Evolutionary conservation across 2,329 filamentous ascomycete genomes (phyloP), one percentile per base, ranked within the genome.

Genomic region (Pestalotiopsis sp.): DNA sequence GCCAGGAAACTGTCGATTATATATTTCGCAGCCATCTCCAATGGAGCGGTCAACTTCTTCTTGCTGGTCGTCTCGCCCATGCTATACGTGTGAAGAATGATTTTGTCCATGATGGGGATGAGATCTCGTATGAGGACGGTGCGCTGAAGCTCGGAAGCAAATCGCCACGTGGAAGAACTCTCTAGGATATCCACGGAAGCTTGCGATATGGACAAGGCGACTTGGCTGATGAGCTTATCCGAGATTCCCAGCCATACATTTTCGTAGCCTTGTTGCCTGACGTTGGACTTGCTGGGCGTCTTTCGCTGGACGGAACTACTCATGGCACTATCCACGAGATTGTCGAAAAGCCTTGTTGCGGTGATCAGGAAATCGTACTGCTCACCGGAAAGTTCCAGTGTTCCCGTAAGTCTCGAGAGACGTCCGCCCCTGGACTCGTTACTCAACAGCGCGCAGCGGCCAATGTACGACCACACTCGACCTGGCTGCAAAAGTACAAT

Each of bases 401-500:
- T 91, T n/a, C 93, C 93, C 2, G 97, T 88, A 65, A 98, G 90
- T 64, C 90, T 90, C 52, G 91, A 89, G 70, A 99, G 86, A 70
- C 92, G 91, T 12, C 94, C 93, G 14, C 91, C 91, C 71, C 91
- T 91, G 11, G 93, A 91, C 72, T 94, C 91, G 5, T 90, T 88
- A 73, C 92, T 92, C 60, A 99, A 85, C 20, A 99, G 83, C 71
- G 91, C 90, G 78, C 93, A 97, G 68, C 93, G 90, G 3, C 91
- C 90, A 74, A 99, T 87, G 77, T 95, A 93, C 3, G 95, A 94
- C 95, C 96, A 98, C 5, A 97, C 90, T 69, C 95, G 87, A 68
- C 92, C 92, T 0, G 96, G 95, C 65, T 92, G 89, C n/a, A 87
- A 92, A 74, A 87, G 85, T 31, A 96, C 80, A 20, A 97, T 82